These are phyloP conservation scores for Talaromyces sp. DNA, from an alignment of 2,329 filamentous ascomycete species.

Conservation along the genomic window DNA sequence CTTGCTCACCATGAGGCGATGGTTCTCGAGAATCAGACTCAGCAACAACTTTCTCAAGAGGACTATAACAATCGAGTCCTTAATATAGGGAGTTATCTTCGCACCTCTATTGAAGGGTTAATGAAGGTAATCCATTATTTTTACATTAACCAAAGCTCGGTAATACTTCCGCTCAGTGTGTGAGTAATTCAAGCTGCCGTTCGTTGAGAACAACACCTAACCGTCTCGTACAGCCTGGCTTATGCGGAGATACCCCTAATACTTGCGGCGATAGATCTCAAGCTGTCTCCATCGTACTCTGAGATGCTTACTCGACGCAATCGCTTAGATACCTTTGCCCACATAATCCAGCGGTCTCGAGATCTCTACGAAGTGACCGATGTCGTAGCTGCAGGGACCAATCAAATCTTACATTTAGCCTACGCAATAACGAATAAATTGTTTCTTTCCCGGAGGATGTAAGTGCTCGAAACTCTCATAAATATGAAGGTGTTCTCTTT, in stretches of 20 bases:
- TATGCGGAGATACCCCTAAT: background rate
- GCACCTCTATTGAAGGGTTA: background rate
- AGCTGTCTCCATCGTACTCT: background rate
- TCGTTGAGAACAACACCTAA: background rate
- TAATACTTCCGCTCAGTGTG: background rate
- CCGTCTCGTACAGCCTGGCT: background rate
- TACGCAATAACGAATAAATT: background rate
- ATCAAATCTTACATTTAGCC: background rate
- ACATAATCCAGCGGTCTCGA: background rate
- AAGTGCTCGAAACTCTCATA: background rate
- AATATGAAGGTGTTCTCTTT: background rate
- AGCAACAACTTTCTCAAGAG: background rate
- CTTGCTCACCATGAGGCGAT: background rate
- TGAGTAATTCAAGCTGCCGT: background rate
- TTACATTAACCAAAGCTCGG: background rate
- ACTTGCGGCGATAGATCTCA: background rate
- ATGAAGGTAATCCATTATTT: background rate
- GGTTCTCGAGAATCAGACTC: background rate
- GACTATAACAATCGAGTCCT: background rate
- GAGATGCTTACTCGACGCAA: background rate
- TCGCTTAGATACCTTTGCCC: background rate
- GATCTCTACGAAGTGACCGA: background rate
- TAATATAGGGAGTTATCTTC: background rate
- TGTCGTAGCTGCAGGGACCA: background rate
- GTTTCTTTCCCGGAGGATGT: background rate